These are phyloP conservation scores for Boletus reticulatus DNA, from an alignment of 768 basidiomycete species.

Conservation along the genomic window DNA sequence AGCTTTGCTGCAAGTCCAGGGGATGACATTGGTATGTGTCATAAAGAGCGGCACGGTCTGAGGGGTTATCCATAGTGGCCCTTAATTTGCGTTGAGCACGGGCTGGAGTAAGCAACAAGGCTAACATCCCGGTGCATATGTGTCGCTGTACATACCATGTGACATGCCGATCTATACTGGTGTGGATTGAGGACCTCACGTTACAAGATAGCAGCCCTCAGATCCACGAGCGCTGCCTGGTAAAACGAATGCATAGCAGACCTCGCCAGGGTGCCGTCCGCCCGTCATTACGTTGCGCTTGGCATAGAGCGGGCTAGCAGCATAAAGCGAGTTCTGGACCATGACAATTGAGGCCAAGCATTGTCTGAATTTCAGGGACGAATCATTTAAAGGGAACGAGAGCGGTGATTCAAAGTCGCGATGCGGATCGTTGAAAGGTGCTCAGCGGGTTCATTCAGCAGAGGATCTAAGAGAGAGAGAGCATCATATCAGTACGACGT, in stretches of 20 bases:
- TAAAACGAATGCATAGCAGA: not conserved
- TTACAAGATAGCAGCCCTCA: no score
- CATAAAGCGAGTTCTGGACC: no score
- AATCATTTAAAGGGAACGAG: not conserved
- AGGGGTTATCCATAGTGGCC: not conserved
- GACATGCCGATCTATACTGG: not conserved
- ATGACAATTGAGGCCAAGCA: no score
- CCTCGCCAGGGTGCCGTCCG: not conserved
- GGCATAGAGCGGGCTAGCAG: not conserved
- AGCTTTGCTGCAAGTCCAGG: no score
- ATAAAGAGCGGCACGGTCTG: not conserved
- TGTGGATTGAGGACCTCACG: not conserved
- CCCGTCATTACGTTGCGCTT: not conserved
- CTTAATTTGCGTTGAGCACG: conserved; percentile 4
- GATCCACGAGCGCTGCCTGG: not conserved
- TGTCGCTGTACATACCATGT: not conserved
- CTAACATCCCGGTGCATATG: conserved; percentile 11
- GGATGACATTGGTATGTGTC: no score
- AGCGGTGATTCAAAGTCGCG: not conserved
- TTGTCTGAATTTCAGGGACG: not conserved
- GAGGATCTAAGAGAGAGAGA: not conserved
- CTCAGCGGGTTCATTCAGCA: not conserved
- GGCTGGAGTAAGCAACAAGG: not conserved
- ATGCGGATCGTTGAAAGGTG: conserved; percentile 2
- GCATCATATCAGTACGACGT: not conserved